Conservation (phyloP, 306 rosid genomes). For the Trifolium subterraneum region DNA sequence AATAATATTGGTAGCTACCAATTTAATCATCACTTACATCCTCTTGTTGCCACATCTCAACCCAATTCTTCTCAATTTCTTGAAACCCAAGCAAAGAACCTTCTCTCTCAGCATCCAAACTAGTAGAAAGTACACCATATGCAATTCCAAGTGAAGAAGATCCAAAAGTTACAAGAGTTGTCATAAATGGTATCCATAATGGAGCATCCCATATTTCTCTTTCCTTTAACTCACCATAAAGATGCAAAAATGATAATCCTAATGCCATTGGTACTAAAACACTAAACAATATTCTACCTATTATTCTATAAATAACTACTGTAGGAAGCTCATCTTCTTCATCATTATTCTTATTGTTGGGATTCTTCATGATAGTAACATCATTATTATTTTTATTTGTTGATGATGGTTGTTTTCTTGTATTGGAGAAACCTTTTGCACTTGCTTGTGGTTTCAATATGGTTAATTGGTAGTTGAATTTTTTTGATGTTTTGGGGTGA, state of each 20-base stretch:
- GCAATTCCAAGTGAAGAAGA: constrained; percentile 75
- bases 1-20: background rate
- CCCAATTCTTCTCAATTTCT: constrained; percentile 72
- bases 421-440: constrained; percentile 66
- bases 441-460: constrained; percentile 46
- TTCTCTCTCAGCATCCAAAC: constrained; percentile 72
- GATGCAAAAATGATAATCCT: constrained; percentile 62
- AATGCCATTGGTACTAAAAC: constrained; percentile 73
- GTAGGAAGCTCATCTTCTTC: constrained; percentile 61
- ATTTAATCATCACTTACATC: constrained; percentile 31
- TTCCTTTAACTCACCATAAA: constrained; percentile 61
- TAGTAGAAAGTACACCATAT: constrained; percentile 74
- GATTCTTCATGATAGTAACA: constrained; percentile 36
- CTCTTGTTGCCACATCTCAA: constrained; percentile 88
- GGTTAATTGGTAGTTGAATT: constrained; percentile 31
- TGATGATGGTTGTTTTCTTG: constrained; percentile 30
- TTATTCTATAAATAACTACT: constrained; percentile 63
- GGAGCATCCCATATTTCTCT: constrained; percentile 62
- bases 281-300: constrained; percentile 60
- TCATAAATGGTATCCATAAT: constrained; percentile 70
- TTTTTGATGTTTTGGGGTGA: constrained; percentile 36
- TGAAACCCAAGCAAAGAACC: constrained; percentile 78
- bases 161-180: constrained; percentile 66
- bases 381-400: constrained; percentile 7
- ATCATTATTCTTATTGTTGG: constrained; percentile 46